These are phyloP conservation scores for Tieghemostelium lacteum DNA, from an alignment of 78 protist genomes.

Conservation along the genomic window DNA sequence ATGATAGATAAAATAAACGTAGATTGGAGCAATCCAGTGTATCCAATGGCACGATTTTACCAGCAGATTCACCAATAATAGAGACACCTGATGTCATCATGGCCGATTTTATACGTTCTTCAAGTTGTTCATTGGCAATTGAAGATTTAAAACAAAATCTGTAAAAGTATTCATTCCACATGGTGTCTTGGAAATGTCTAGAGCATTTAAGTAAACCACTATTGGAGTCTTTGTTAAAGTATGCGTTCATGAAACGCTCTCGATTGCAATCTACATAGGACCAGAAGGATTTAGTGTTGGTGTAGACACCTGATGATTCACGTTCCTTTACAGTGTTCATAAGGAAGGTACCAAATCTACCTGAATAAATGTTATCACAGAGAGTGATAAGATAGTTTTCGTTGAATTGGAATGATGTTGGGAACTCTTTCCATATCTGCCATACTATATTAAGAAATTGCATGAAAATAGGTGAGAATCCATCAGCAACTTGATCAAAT, in stretches of 20 bases:
- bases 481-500: background rate
- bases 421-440: conserved; percentile 85
- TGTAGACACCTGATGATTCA: conserved; percentile 10
- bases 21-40: conserved; percentile 10
- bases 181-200: conserved; percentile 57
- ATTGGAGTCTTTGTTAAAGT: background rate
- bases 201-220: conserved; percentile 9
- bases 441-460: conserved; percentile 91
- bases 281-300: conserved; percentile 54
- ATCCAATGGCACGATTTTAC: background rate
- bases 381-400: conserved; percentile 24
- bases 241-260: conserved; percentile 10
- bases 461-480: conserved; percentile 88
- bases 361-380: conserved; percentile 18
- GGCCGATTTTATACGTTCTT: conserved; percentile 12
- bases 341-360: conserved; percentile 78
- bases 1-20: conserved; percentile 18
- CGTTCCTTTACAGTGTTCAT: conserved; percentile 54
- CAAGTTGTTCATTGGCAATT: conserved; percentile 44
- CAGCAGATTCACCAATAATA: background rate
- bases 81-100: background rate
- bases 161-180: conserved; percentile 78
- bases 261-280: conserved; percentile 12
- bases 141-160: conserved; percentile 53
- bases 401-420: conserved; percentile 70